These are phyloP conservation scores for Mortierella sp. DNA, from an alignment of 371 early-diverging fungal genomes.

Conservation along the genomic window DNA sequence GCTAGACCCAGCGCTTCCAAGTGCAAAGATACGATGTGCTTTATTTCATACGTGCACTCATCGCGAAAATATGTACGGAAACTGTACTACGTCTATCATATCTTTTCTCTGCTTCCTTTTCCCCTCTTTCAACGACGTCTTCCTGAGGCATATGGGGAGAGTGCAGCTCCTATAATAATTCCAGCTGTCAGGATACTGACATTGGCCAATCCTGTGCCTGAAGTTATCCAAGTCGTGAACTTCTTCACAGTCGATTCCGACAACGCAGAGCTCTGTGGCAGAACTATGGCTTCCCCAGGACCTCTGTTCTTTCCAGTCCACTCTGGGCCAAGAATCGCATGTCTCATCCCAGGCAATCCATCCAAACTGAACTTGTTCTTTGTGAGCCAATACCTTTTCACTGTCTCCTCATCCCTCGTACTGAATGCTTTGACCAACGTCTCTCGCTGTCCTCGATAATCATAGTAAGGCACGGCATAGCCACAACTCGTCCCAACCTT, in stretches of 20 bases:
- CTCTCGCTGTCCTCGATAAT: conserved; percentile 55
- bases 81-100: too few species aligned
- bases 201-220: neutral
- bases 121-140: conserved; percentile 3
- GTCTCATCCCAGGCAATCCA: conserved; percentile 52
- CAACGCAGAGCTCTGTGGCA: neutral
- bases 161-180: conserved; percentile 20
- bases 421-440: conserved; percentile 53
- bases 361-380: conserved; percentile 55
- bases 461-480: conserved; percentile 64
- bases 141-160: neutral
- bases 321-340: conserved; percentile 24
- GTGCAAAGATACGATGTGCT: too few species aligned
- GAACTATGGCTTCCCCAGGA: neutral
- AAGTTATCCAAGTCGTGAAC: neutral
- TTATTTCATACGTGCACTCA: too few species aligned
- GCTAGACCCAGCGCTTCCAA: too few species aligned
- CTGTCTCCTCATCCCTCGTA: conserved; percentile 27
- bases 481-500: conserved; percentile 65
- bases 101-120: too few species aligned
- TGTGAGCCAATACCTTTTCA: conserved; percentile 50
- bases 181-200: conserved; percentile 4
- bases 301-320: conserved; percentile 16
- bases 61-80: too few species aligned
- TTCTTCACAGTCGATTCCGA: neutral